These are phyloP conservation scores for Linum lewisii DNA, from an alignment of 345 rosid genomes.

Conservation along the genomic window DNA sequence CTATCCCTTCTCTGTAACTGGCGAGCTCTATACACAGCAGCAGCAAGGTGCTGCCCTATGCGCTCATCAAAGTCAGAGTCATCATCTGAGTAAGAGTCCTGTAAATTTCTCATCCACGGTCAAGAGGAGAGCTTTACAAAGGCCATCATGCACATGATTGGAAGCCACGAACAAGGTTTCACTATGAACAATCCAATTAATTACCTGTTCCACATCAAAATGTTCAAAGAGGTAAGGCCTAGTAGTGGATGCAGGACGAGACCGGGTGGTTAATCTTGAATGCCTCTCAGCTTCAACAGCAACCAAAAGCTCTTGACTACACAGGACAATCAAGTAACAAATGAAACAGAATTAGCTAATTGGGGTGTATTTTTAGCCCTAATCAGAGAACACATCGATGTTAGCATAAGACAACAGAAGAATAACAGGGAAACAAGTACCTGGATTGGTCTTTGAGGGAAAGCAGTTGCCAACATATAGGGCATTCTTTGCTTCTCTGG, in stretches of 20 bases:
- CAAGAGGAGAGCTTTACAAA: background rate
- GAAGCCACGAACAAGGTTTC: background rate
- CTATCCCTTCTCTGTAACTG: constrained; percentile 50
- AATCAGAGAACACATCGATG: constrained; percentile 6
- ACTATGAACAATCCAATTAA: constrained; percentile 11
- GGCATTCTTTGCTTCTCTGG: constrained; percentile 94
- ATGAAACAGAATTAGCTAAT: constrained; percentile 6
- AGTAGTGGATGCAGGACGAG: constrained; percentile 24
- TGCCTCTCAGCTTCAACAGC: constrained; percentile 55
- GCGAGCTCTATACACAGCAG: constrained; percentile 41
- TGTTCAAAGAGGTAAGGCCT: constrained; percentile 25
- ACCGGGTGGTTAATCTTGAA: constrained; percentile 31
- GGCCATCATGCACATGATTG: background rate
- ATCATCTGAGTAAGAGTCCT: constrained; percentile 54
- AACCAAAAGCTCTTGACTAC: constrained; percentile 78
- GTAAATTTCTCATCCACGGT: constrained; percentile 4
- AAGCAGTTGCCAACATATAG: constrained; percentile 79
- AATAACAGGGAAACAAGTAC: constrained; percentile 33
- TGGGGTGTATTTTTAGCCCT: background rate
- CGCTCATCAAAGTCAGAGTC: constrained; percentile 52
- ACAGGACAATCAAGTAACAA: constrained; percentile 1
- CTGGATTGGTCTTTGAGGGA: constrained; percentile 57
- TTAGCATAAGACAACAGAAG: background rate
- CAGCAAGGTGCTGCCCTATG: constrained; percentile 54
- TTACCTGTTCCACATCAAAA: constrained; percentile 46